Base-by-base conservation (phyloP, 495 filamentous ascomycete genomes). In the Pyrenula aspistea region DNA sequence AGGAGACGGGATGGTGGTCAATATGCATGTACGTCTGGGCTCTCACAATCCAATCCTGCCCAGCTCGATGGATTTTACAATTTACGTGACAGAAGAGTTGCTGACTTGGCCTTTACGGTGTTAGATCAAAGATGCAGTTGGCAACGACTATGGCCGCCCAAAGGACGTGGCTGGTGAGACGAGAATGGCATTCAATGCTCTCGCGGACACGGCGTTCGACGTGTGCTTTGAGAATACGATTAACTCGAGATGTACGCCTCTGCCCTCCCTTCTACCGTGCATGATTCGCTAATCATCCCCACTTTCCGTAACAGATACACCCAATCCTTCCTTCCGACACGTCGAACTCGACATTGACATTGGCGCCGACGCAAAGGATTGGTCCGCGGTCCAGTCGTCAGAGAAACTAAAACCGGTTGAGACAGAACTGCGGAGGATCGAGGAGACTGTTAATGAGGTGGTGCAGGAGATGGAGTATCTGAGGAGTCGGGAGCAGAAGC, bases 321-420 rank as follows among this genome's bases (percentile, higher is more conserved):
- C 12, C 12, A 2, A n/a, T 12, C 85, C 69, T 86, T 86, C 51
- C 63, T 72, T 68, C 60, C 89, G 92, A 51, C 77, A 86, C 67
- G 77, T 98, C 62, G 93, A 97, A 71, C 89, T 98, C 62, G 93
- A 98, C 67, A 89, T 98, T 74, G 93, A 98, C 68, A 97, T 98
- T 64, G 93, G 93, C 59, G 93, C 93, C 72, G 93, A 98, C 65
- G 93, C 93, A 56, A 92, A 93, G 69, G 93, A 98, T 76, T 98
- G 93, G 93, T 89, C 86, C 55, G 91, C 88, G 61, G 91, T 97
- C 66, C 94, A 97, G 73, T 88, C 87, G 53, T 84, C 85, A 62
- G 93, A 98, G 83, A 98, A 97, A 79, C 82, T 98, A 57, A 96
- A 96, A 80, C 93, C 93, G 53, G 80, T 96, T 62, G 93, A 98